Base-by-base conservation (phyloP, 2,329 filamentous ascomycete genomes). In the Huntiella abstrusa region DNA sequence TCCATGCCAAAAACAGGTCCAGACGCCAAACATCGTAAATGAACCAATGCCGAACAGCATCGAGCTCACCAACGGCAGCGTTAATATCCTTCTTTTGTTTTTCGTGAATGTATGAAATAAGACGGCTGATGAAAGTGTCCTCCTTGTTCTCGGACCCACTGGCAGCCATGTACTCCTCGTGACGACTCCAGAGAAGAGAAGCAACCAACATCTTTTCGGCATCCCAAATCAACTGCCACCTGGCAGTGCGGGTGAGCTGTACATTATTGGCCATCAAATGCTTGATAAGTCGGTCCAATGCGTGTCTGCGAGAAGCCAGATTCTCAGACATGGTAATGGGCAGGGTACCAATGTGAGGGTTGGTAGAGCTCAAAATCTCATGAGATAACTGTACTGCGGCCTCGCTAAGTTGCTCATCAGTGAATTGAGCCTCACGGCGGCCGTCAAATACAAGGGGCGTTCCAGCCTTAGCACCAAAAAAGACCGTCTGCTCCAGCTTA, bases 401-500 rank as follows among this genome's bases (percentile, higher is more conserved):
- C 49, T 71, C 64, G 50, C 83, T 78, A 19, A 92, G 70, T 54
- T 94, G 83, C 17, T 74, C 66, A 13, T 71, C 62, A 0, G 75
- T 67, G 53, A 91, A 93, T 3, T 71, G 68, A 41, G 79, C 65
- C 46, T 77, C 75, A 35, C 73, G 68, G 52, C 75, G 73, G 38
- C 77, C 72, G 38, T 80, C 74, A 55, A 98, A 85, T 51, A 86
- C 77, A n/a, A 98, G 64, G n/a, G 88, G 82, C 55, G 86, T 96
- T 55, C 83, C 77, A 51, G 79, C 71, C 57, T 83, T 77, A 41
- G 75, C 76, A 2, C 87, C 87, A 58, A 85, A 96, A 62, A 95
- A 96, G 1, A 96, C 82, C 2, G 87, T 87, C 62, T 98, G 87
- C 57, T 95, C 85, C 36, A 98, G 70, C 61, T 91, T 94, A 62